Percentiles rank a stretch among this genome's conserved stretches.
phyloP scores from a whole-genome alignment of 768 basidiomycete genomes.

The Mycena indigotica region DNA sequence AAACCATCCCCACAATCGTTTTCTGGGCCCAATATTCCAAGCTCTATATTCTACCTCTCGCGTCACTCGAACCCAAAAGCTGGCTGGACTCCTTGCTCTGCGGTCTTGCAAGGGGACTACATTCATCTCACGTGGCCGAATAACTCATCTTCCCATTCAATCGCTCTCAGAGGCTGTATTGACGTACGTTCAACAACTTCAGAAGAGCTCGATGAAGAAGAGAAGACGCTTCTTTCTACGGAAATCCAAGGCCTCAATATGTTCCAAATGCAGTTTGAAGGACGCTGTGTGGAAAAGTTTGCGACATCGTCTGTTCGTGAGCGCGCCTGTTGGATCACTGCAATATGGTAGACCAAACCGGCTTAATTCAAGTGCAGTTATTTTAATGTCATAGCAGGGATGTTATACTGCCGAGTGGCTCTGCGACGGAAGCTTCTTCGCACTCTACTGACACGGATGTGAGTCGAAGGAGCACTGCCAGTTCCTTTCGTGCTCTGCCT shows the following conservation, averaged over 20 bases:
- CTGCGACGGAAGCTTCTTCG: slow-evolving; percentile 12
- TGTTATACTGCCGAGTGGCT: slow-evolving; percentile 43
- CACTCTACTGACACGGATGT: slow-evolving; percentile 18
- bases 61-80: slow-evolving; percentile 4
- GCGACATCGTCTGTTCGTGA: slow-evolving; percentile 62
- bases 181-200: slow-evolving; percentile 63
- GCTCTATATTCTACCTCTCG: slow-evolving; percentile 19
- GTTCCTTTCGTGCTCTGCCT: slow-evolving; percentile 35
- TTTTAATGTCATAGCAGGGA: slow-evolving; percentile 44
- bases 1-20: slow-evolving; percentile 13
- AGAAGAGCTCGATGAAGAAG: slow-evolving; percentile 44
- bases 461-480: slow-evolving; percentile 16
- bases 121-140: slow-evolving; percentile 22
- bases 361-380: not conserved
- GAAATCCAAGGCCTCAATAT: slow-evolving; percentile 49
- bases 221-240: slow-evolving; percentile 45
- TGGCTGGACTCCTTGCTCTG: slow-evolving; percentile 22
- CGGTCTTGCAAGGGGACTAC: slow-evolving; percentile 18
- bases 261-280: slow-evolving; percentile 68
- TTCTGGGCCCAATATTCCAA: slow-evolving; percentile 11
- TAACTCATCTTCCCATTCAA: slow-evolving; percentile 41
- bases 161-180: slow-evolving; percentile 54
- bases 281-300: slow-evolving; percentile 56
- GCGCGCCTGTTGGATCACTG: slow-evolving; percentile 73
- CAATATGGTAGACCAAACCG: slow-evolving; percentile 73